phyloP scores from a whole-genome alignment of 768 basidiomycete genomes.

The Suillus brevipes region DNA sequence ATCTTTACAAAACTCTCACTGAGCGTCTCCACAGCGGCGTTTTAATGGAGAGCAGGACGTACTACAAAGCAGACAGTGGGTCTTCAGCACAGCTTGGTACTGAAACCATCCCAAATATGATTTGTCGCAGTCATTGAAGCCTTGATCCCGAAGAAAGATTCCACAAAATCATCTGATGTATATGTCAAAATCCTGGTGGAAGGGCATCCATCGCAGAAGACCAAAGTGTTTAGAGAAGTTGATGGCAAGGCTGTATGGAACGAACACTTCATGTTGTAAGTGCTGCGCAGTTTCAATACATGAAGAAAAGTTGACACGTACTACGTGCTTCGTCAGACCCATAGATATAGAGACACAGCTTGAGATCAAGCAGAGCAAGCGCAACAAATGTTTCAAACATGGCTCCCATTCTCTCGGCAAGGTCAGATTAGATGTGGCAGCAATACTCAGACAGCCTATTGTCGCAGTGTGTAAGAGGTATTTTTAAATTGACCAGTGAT shows the following conservation, averaged over 20 bases:
- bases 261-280: constrained; percentile 1
- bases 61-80: constrained; percentile 3
- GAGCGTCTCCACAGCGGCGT: background rate
- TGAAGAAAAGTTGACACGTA: background rate
- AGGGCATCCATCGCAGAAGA: constrained; percentile 1
- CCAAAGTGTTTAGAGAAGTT: background rate
- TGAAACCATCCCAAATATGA: background rate
- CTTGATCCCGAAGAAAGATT: constrained; percentile 3
- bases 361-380: constrained; percentile 3
- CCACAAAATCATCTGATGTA: background rate
- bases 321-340: background rate
- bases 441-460: background rate
- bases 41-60: background rate
- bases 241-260: constrained; percentile 3
- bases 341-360: background rate
- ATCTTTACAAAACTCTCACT: background rate
- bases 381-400: background rate
- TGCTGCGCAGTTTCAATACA: background rate
- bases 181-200: constrained; percentile 1
- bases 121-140: background rate
- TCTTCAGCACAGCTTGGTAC: background rate
- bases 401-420: constrained; percentile 1
- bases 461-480: background rate
- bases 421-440: background rate
- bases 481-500: background rate